Conservation (phyloP, 257 asterid genomes). For the Scutellaria baicalensis region DNA sequence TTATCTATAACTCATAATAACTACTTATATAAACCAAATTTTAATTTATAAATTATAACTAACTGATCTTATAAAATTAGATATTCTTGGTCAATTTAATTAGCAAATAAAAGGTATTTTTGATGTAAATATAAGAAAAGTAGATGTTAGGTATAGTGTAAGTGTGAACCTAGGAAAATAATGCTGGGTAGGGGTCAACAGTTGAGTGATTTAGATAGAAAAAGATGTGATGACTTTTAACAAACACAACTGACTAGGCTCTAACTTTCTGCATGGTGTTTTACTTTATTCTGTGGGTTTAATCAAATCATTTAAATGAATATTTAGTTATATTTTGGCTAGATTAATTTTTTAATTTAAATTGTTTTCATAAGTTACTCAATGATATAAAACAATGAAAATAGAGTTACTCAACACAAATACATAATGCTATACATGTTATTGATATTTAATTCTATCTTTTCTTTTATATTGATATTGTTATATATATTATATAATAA, state of each 20-base stretch:
- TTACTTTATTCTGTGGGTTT: too few species aligned
- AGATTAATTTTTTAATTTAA: background rate
- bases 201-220: background rate
- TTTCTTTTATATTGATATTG: too few species aligned
- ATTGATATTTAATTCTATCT: too few species aligned
- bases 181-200: conserved; percentile 12
- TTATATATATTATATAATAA: too few species aligned
- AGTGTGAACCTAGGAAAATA: conserved; percentile 4
- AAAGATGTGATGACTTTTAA: background rate
- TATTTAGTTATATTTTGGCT: background rate
- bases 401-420: too few species aligned
- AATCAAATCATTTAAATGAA: background rate
- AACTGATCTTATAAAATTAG: too few species aligned
- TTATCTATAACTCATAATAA: too few species aligned
- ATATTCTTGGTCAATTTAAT: too few species aligned
- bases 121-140: background rate
- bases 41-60: too few species aligned
- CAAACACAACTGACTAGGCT: background rate
- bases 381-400: too few species aligned
- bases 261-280: conserved; percentile 1
- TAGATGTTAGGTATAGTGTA: background rate
- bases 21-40: too few species aligned
- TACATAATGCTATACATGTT: too few species aligned
- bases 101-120: background rate
- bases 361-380: background rate